phyloP scores from a whole-genome alignment of 257 asterid genomes.

The Lycium ferocissimum region DNA sequence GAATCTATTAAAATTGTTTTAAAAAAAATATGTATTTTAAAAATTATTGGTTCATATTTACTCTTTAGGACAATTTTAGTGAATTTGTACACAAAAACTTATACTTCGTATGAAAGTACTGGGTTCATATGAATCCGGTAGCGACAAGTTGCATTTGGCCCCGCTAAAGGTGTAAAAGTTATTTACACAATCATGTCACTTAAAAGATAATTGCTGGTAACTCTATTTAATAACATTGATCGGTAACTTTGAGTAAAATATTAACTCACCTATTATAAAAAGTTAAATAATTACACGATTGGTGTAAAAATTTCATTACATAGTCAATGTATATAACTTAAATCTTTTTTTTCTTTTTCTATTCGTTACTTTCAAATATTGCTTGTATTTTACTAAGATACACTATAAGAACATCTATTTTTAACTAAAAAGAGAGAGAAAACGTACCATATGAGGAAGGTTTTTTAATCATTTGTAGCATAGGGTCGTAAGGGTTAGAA shows the following conservation, averaged over 20 bases:
- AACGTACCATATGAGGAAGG: conserved; percentile 67
- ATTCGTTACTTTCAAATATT: too few relatives aligned
- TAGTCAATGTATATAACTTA: neutral
- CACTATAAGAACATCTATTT: too few relatives aligned
- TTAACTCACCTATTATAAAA: neutral
- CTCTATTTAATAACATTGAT: neutral
- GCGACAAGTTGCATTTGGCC: too few relatives aligned
- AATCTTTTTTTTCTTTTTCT: neutral
- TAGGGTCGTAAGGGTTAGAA: conserved; percentile 65
- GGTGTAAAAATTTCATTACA: neutral
- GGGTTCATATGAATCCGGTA: too few relatives aligned
- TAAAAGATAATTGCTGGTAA: neutral
- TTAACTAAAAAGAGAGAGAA: too few relatives aligned
- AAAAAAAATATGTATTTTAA: too few relatives aligned
- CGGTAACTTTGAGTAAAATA: neutral
- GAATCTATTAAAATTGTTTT: too few relatives aligned
- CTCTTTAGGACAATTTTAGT: too few relatives aligned
- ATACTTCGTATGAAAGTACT: too few relatives aligned
- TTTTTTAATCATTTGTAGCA: conserved; percentile 50
- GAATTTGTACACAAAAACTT: too few relatives aligned
- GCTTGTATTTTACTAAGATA: too few relatives aligned
- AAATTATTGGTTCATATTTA: too few relatives aligned
- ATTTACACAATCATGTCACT: neutral
- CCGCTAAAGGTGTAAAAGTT: neutral
- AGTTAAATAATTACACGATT: neutral